A percentile compares a stretch with the other conserved stretches of the same genome.
Conservation (phyloP, 2,329 filamentous ascomycete genomes). For the Trichoderma cornu-damae region DNA sequence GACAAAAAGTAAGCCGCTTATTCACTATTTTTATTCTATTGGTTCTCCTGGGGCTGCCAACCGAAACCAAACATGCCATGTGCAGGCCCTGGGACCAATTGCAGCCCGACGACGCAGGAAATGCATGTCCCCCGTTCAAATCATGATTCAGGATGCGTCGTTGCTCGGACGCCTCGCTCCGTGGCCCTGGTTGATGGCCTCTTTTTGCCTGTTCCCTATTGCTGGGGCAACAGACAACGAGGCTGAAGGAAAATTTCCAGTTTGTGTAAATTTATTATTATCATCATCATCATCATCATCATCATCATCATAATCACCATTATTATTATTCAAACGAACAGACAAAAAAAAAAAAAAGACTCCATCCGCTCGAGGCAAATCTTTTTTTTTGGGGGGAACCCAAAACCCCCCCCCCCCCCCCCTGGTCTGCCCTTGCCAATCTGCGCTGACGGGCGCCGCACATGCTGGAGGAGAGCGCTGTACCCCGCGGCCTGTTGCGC, state of each 20-base stretch:
- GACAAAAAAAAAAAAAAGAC: too few species aligned
- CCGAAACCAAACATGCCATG: conserved; percentile 12
- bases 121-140: neutral
- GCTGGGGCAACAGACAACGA: too few species aligned
- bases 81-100: conserved; percentile 7
- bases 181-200: too few species aligned
- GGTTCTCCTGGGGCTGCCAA: neutral
- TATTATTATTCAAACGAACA: too few species aligned
- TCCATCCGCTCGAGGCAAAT: too few species aligned
- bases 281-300: too few species aligned
- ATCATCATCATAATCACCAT: too few species aligned
- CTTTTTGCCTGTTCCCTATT: neutral
- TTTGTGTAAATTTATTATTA: too few species aligned
- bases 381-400: neutral
- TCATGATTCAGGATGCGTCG: neutral
- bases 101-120: conserved; percentile 1
- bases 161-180: neutral
- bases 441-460: conserved; percentile 11
- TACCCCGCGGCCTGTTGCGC: conserved; percentile 2
- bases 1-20: neutral
- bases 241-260: too few species aligned
- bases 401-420: neutral
- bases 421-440: neutral
- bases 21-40: too few species aligned
- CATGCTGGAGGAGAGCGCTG: conserved; percentile 5